A percentile compares a stretch with the other conserved stretches of the same genome.
Evolutionary conservation across 257 asterid species (phyloP).

Genomic region (Petunia axillaris): DNA sequence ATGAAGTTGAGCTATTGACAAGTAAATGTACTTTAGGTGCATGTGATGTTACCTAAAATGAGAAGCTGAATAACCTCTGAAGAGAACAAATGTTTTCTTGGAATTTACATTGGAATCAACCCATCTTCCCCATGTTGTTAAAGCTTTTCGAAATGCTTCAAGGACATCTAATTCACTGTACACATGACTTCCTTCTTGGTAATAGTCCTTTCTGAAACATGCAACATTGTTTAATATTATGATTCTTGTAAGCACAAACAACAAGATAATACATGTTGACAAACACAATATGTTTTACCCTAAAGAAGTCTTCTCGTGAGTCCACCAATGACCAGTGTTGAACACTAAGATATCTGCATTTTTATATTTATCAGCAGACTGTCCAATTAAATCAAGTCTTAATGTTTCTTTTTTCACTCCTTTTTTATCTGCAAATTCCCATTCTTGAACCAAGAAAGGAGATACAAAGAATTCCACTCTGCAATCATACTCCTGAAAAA

Average conservation of each 20-base stretch:
- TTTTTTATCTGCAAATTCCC: slow-evolving; percentile 46
- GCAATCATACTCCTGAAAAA: slow-evolving; percentile 54
- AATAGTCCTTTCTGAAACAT: slow-evolving; percentile 70
- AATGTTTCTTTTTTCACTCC: slow-evolving; percentile 69
- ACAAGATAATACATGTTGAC: not conserved
- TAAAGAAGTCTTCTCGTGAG: slow-evolving; percentile 70
- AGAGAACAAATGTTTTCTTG: slow-evolving; percentile 57
- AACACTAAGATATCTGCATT: slow-evolving; percentile 66
- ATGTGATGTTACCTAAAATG: slow-evolving; percentile 63
- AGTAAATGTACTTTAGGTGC: not conserved
- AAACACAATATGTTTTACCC: slow-evolving; percentile 47
- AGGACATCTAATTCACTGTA: slow-evolving; percentile 55
- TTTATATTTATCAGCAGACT: slow-evolving; percentile 46
- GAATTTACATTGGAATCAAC: slow-evolving; percentile 60
- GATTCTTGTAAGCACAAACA: not conserved
- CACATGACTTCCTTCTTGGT: slow-evolving; percentile 75
- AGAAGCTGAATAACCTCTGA: slow-evolving; percentile 70
- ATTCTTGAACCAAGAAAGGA: slow-evolving; percentile 79
- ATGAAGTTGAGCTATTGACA: not conserved
- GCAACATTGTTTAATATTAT: not conserved
- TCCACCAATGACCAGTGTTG: slow-evolving; percentile 94
- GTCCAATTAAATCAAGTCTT: slow-evolving; percentile 63
- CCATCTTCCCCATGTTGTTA: slow-evolving; percentile 77
- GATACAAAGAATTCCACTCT: slow-evolving; percentile 69
- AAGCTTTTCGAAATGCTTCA: slow-evolving; percentile 69